Conservation (phyloP, 306 rosid genomes). For the Acmispon strigosus region DNA sequence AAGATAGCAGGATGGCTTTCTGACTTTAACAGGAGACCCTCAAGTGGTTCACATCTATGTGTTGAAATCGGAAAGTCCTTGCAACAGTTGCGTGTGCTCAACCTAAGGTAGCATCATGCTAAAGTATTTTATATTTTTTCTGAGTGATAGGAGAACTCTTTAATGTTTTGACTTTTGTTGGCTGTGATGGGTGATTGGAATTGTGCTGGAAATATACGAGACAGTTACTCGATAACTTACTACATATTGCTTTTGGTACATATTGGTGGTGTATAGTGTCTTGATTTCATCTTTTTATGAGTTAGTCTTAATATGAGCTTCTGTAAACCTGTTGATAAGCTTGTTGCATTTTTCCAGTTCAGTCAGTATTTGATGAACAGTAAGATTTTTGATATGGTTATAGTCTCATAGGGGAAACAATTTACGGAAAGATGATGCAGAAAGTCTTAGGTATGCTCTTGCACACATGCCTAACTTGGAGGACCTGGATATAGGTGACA, state of each 20-base stretch:
- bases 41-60: conserved; percentile 21
- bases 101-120: conserved; percentile 54
- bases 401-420: conserved; percentile 51
- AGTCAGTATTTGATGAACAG: conserved; percentile 1
- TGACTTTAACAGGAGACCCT: conserved; percentile 40
- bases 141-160: background rate
- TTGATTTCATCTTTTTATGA: background rate
- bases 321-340: conserved; percentile 3
- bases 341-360: conserved; percentile 7
- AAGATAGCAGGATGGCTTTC: conserved; percentile 91
- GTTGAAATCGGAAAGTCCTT: conserved; percentile 49
- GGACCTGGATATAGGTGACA: conserved; percentile 87
- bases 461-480: conserved; percentile 64
- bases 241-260: conserved; percentile 5
- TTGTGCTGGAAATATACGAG: background rate
- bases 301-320: background rate
- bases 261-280: background rate
- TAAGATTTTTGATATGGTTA: conserved; percentile 25
- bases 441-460: conserved; percentile 60
- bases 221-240: background rate
- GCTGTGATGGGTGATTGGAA: background rate
- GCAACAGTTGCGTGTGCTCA: conserved; percentile 63
- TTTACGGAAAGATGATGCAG: conserved; percentile 52
- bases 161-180: background rate
- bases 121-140: conserved; percentile 14